Percentiles rank a stretch among this genome's conserved stretches.
Conservation (phyloP, 306 rosid genomes). For the Cicer bijugum region DNA sequence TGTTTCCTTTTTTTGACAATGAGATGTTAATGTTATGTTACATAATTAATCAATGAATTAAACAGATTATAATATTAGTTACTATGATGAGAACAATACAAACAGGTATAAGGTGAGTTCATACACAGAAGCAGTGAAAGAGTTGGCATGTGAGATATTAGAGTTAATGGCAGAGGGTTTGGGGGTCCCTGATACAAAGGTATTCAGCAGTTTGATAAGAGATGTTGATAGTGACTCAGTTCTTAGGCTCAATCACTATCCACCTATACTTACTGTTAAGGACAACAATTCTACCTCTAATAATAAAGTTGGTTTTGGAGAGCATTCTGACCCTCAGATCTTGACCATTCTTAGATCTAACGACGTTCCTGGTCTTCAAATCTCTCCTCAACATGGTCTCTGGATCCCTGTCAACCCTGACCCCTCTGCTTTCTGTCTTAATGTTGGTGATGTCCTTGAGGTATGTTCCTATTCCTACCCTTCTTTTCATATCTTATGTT, state of each 20-base stretch:
- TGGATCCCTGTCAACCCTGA: constrained; percentile 83
- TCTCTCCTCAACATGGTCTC: constrained; percentile 57
- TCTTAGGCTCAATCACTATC: constrained; percentile 87
- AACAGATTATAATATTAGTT: no score
- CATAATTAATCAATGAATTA: no score
- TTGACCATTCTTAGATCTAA: constrained; percentile 75
- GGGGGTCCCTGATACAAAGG: constrained; percentile 58
- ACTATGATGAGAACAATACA: no score
- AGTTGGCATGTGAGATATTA: constrained; percentile 72
- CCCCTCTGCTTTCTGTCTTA: constrained; percentile 72
- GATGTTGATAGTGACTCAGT: constrained; percentile 68
- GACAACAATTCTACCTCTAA: constrained; percentile 34
- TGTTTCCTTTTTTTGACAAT: no score
- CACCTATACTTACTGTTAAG: constrained; percentile 41
- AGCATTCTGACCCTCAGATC: constrained; percentile 94
- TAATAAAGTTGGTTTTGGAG: constrained; percentile 67
- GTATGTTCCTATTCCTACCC: constrained; percentile 41
- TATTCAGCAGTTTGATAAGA: constrained; percentile 64
- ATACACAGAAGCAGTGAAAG: constrained; percentile 60
- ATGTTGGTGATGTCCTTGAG: constrained; percentile 80
- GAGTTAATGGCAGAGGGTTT: constrained; percentile 74
- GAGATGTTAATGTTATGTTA: no score
- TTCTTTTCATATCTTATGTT: neutral
- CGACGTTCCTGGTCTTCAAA: constrained; percentile 82
- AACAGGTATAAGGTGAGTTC: constrained; percentile 55